Evolutionary conservation across 2,329 filamentous ascomycete genomes (phyloP), one percentile per base, ranked within the genome.

Genomic region (Grosmannia serpens): DNA sequence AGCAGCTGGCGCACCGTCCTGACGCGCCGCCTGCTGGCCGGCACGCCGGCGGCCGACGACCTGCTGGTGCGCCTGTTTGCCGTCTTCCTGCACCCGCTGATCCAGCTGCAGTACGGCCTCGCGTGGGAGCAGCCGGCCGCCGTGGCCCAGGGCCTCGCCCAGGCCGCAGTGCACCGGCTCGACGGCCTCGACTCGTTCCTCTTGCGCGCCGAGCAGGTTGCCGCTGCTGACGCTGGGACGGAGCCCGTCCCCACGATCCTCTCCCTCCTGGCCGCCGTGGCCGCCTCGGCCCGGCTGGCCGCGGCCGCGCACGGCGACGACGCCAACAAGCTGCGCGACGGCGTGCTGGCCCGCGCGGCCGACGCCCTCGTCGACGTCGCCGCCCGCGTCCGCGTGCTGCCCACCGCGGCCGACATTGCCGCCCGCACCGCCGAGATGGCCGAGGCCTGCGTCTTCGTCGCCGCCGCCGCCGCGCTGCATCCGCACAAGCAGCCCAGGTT

Each of bases 41-140:
- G 80, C 2, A 81, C 85, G 58, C 78, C 83, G 50, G 73, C 77
- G 50, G 84, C 86, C 5, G 82, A 91, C 46, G 83, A 85, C 61
- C 74, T 96, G 75, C 72, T 91, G 3, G 75, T 77, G 2, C 78
- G 90, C 22, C 73, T 92, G 66, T 90, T 82, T 66, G 80, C 78
- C 20, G 85, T 87, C 0, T 79, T 92, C 62, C 65, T 91, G 2
- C 89, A 95, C 67, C 89, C 90, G 2, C 73, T 94, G 20, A 91
- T 96, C 62, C 89, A 95, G 68, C 78, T 95, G 24, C 88, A 90
- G 54, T 95, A 90, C 67, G 91, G 88, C 5, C 68, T 96, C 41
- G 90, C 95, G 68, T 95, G 90, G 74, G 70, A 79, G 11, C 89
- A 95, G 67, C 89, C 89, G 2, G 87, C 87, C 44, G 84, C 95